Evolutionary conservation across 495 filamentous ascomycete genomes (phyloP), one percentile per base, ranked within the genome.

Genomic region (Penicillium psychrofluorescens): DNA sequence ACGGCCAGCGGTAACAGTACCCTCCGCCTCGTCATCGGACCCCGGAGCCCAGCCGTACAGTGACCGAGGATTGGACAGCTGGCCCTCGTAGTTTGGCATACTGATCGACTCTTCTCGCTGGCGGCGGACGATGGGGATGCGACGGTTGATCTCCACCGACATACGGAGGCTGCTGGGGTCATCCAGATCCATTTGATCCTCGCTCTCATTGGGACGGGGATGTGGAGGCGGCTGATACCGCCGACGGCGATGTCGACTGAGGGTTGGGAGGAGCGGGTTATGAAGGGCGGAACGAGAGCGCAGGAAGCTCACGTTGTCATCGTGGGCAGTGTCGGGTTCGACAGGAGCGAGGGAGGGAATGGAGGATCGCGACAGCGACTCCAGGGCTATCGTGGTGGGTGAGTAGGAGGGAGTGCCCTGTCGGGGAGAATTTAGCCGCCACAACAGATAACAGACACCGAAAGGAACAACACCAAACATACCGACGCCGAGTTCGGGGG

Each of bases 31-130:
- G 29, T 74, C 66, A 34, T 78, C 72, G 32, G 75, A 71, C 6
- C 69, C 70, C 9, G 79, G 79, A 16, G 77, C 74, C 80, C 79
- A 81, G 45, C 79, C 79, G 55, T 80, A 78, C 16, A 80, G 58
- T 36, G 63, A 68, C 36, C 77, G 71, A 40, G 67, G 49, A 40
- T 65, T 74, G 15, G 76, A 65, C 2, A 71, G 53, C 35, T 67
- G 72, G 22, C 69, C 64, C 39, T 75, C 70, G 54, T 79, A 81
- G 45, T 66, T 66, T 10, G 67, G 59, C 49, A 63, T 55, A 32
- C 45, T 54, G 36, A 40, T 39, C 35, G 50, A 39, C 1, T 46
- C 49, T 38, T 65, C 64, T 31, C 55, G 62, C n/a, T 55, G 58
- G 34, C 59, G 65, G 39, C 61, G 64, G 8, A 68, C 39, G 38